These are phyloP conservation scores for Annulohypoxylon nitens DNA, from an alignment of 495 filamentous ascomycete genomes.

Conservation along the genomic window DNA sequence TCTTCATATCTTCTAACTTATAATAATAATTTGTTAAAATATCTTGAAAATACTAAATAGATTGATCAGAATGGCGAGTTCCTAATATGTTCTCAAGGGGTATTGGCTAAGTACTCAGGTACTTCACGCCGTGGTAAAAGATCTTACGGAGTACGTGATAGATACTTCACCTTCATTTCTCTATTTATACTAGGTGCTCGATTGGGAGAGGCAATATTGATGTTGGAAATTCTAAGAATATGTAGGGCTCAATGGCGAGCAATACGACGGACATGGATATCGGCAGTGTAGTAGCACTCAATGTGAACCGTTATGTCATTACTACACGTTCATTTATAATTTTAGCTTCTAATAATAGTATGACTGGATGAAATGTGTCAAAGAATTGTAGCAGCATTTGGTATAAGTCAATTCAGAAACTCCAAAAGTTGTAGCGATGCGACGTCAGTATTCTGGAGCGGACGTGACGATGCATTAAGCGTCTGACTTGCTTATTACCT, in stretches of 20 bases:
- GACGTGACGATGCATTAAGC: neutral
- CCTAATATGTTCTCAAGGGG: too few species aligned
- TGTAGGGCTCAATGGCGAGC: neutral
- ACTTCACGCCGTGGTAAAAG: neutral
- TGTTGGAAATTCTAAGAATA: neutral
- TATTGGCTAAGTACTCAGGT: too few species aligned
- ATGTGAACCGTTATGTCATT: neutral
- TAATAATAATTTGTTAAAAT: neutral
- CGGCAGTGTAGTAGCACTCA: neutral
- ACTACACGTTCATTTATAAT: neutral
- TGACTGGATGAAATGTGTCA: neutral
- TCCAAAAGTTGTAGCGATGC: conserved; percentile 1
- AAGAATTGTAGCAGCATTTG: neutral
- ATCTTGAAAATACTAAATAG: neutral
- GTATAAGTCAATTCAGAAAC: neutral
- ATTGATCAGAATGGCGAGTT: neutral
- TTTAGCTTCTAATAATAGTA: conserved; percentile 2
- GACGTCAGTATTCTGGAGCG: neutral
- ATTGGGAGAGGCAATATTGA: neutral
- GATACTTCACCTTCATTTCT: neutral
- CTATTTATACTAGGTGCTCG: neutral
- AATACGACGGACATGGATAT: neutral
- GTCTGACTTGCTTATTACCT: neutral
- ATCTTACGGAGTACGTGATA: neutral
- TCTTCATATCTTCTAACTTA: too few species aligned